phyloP scores from a whole-genome alignment of 352 stramenopile species.

The Phytophthora cactorum region DNA sequence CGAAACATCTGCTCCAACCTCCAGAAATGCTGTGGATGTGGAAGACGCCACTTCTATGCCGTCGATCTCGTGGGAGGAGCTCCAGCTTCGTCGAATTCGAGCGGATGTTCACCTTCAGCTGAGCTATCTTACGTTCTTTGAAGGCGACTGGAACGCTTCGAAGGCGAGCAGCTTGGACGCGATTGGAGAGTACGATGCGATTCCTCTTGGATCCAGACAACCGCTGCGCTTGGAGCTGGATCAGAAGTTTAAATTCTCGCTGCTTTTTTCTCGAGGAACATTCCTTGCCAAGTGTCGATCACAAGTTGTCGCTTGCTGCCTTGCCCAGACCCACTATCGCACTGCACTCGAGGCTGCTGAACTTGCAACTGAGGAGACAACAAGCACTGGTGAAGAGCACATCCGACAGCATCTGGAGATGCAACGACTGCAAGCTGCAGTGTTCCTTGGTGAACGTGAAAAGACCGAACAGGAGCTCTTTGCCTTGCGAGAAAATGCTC shows the following conservation, averaged over 20 bases:
- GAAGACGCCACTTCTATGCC: background rate
- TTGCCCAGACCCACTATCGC: constrained; percentile 40
- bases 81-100: constrained; percentile 37
- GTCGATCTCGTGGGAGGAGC: constrained; percentile 32
- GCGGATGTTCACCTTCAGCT: constrained; percentile 46
- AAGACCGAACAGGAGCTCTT: constrained; percentile 32
- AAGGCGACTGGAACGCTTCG: constrained; percentile 44
- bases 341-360: constrained; percentile 35
- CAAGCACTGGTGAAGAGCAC: constrained; percentile 43
- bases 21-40: background rate
- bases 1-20: background rate
- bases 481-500: constrained; percentile 30
- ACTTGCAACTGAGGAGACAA: constrained; percentile 47
- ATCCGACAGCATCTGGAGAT: constrained; percentile 52
- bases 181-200: constrained; percentile 21
- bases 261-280: constrained; percentile 39
- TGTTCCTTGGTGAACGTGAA: constrained; percentile 48
- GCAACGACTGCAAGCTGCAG: constrained; percentile 41
- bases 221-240: constrained; percentile 33
- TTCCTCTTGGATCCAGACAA: constrained; percentile 12
- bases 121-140: constrained; percentile 41
- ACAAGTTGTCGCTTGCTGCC: constrained; percentile 46
- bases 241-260: constrained; percentile 46
- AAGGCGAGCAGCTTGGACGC: constrained; percentile 32
- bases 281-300: constrained; percentile 47